Base-by-base conservation (phyloP, 768 basidiomycete species). In the Calocybe gangraenosa region DNA sequence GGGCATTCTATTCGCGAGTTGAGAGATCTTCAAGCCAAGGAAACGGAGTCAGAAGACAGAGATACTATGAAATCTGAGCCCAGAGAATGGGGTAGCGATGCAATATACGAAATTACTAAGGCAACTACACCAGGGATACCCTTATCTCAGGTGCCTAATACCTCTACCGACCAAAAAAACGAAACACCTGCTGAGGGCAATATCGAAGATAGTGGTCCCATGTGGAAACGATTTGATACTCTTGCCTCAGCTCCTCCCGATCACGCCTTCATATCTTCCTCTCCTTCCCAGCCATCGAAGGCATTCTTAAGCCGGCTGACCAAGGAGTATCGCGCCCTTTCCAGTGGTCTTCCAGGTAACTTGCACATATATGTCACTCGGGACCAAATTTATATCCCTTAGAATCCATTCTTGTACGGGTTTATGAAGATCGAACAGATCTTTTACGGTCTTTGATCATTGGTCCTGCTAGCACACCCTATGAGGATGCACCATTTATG, bases 391-490 rank as follows among this genome's bases (percentile, higher is more conserved):
- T 34, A 33, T 30, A 20, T 9, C 7, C 22, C 21, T 7, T 57
- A 88, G 92, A 92, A 48, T 84, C 86, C 11, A 93, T 97, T 53
- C 58, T 95, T 42, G 89, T 97, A 38, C 81, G 92, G 46, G 85
- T 86, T 19, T 97, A 88, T 59, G 93, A 96, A 63, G 87, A 95
- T 61, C 80, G 93, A 20, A 73, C 81, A 35, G 93, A 97, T 68
- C 74, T 97, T 30, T 64, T 96, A 49, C 80, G 93, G 23, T 87
- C 78, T 58, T 73, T 97, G 39, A 97, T 97, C 48, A 82, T 97
- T 51, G 93, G 93, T 2, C 91, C 92, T 46, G 81, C 87, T 55
- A 93, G 92, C 52, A 96, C 94, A 7, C 93, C 93, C n/a, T 96
- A 95, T 54, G 80, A 90, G 62, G 87, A 94, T 62, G 90, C 91